Evolutionary conservation across 2,329 filamentous ascomycete species (phyloP).

Genomic region (Trichoderma endophyticum): DNA sequence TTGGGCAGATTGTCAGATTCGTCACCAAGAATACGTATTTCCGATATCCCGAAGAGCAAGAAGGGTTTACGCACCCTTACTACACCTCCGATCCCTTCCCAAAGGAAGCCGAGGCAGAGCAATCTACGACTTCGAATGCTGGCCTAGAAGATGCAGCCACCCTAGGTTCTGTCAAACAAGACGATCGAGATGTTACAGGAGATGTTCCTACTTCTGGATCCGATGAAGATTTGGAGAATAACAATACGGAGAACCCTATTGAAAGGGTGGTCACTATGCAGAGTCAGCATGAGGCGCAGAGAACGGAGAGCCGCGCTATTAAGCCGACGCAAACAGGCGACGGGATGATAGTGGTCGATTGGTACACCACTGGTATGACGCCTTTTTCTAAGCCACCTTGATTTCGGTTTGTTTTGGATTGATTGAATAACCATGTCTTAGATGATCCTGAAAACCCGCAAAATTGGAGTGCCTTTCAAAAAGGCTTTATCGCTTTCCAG

Average conservation of each 20-base stretch:
- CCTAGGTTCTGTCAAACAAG: background rate
- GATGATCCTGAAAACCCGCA: background rate
- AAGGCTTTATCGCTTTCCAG: background rate
- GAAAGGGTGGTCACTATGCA: background rate
- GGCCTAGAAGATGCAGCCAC: background rate
- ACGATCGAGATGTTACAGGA: background rate
- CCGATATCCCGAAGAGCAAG: background rate
- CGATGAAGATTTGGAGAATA: background rate
- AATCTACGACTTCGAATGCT: background rate
- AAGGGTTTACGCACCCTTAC: background rate
- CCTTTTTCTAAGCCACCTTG: accelerated
- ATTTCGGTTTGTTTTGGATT: background rate
- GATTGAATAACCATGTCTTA: background rate
- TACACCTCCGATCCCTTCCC: background rate
- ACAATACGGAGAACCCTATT: background rate
- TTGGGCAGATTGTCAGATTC: background rate
- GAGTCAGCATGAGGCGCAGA: background rate
- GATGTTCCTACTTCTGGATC: background rate
- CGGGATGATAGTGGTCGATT: background rate
- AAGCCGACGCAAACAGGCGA: background rate
- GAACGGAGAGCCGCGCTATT: background rate
- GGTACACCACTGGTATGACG: background rate
- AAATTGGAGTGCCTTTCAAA: background rate
- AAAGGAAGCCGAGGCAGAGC: background rate
- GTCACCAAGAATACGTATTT: background rate